A percentile compares a stretch with the other conserved stretches of the same genome.
These are phyloP conservation scores for Suillus fuscotomentosus DNA, from an alignment of 768 basidiomycete genomes.

Conservation along the genomic window DNA sequence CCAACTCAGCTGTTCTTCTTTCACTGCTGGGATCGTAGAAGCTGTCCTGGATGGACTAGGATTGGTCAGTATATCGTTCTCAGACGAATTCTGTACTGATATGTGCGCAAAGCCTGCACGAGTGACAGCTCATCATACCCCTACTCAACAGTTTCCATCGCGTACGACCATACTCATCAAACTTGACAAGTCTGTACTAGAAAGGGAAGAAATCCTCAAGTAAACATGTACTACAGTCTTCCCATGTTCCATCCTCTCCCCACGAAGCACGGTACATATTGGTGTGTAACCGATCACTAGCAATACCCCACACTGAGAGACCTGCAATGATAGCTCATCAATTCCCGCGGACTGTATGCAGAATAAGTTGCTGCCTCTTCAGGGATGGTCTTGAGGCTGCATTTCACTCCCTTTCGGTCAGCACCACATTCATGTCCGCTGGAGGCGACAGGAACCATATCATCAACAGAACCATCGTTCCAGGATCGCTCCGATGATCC, in stretches of 20 bases:
- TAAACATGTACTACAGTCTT: conserved; percentile 28
- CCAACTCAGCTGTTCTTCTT: conserved; percentile 93
- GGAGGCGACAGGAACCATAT: conserved; percentile 82
- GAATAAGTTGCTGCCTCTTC: conserved; percentile 23
- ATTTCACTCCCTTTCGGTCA: conserved; percentile 51
- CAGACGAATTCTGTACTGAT: neutral
- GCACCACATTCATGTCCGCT: conserved; percentile 63
- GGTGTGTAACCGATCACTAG: neutral
- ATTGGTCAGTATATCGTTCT: conserved; percentile 64
- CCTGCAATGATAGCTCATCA: neutral
- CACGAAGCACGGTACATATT: neutral
- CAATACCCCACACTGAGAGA: neutral
- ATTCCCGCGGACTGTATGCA: neutral
- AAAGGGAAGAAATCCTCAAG: conserved; percentile 91
- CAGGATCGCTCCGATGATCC: neutral
- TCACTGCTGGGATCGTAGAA: conserved; percentile 96
- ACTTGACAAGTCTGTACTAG: conserved; percentile 88
- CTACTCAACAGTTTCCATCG: conserved; percentile 73
- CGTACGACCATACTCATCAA: conserved; percentile 98
- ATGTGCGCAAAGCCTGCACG: conserved; percentile 72
- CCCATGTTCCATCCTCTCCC: neutral
- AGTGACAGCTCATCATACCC: conserved; percentile 94
- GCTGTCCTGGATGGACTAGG: conserved; percentile 93
- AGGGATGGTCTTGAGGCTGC: conserved; percentile 55
- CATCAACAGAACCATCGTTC: neutral